Evolutionary conservation across 2,329 filamentous ascomycete species (phyloP), one percentile per base, ranked within the genome.

Genomic region (Botryotinia calthae): DNA sequence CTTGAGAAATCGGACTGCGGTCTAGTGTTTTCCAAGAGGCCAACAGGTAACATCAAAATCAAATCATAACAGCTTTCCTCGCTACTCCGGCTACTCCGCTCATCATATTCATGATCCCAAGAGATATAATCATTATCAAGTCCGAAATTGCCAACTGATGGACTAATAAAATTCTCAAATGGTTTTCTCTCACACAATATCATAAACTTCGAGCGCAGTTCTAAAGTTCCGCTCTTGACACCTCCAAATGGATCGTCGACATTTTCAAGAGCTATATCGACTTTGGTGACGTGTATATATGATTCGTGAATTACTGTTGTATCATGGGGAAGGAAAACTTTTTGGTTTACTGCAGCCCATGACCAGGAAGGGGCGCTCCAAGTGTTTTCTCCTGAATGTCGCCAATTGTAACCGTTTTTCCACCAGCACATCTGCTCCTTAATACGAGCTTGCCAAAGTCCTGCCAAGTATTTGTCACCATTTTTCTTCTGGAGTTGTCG

Each of bases 281-380:
- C 5, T 16, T 54, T 16, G 5, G 1, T n/a, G 48, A 54, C 2
- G 0, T 54, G 12, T 0, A n/a, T n/a, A 54, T 7, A 54, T 7
- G 48, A 12, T n/a, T 54, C 25, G 7, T 0, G 1, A n/a, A 16
- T 0, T 2, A n/a, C 2, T 7, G 0, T 0, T n/a, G 4, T 3
- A n/a, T 51, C 48, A 2, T 0, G 1, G 6, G 5, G 12, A 2
- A 51, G 0, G n/a, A 0, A 14, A 10, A 51, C 25, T n/a, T 0
- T 0, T 6, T 7, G 2, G 0, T 51, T 51, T 1, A 7, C 48
- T 54, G 48, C 25, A n/a, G 25, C 48, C 48, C 48, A 54, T 7
- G 48, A 54, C 48, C 48, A 54, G 12, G 48, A 54, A 16, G 48
- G 48, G 5, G 48, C 48, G n/a, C 5, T 12, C 25, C 48, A 16